Percentiles rank a stretch among this genome's conserved stretches.
phyloP scores from a whole-genome alignment of 116 monocot genomes.

The Posidonia oceanica region DNA sequence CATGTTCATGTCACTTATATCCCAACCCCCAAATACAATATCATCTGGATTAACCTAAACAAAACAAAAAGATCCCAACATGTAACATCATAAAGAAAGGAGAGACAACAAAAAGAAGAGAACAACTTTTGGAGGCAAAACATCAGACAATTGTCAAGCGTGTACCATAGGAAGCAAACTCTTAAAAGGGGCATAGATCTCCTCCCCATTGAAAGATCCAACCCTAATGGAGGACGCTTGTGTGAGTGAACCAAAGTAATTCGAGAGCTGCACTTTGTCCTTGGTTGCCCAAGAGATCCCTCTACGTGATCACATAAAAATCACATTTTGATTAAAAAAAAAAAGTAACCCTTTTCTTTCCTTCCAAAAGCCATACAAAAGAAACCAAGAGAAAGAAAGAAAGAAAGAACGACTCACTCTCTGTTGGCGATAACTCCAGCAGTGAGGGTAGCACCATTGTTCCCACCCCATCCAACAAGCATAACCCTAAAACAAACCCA shows the following conservation, averaged over 20 bases:
- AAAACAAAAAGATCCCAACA: not conserved
- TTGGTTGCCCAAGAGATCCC: slow-evolving; percentile 97
- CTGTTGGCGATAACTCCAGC: slow-evolving; percentile 96
- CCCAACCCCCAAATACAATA: slow-evolving; percentile 93
- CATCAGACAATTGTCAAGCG: not conserved
- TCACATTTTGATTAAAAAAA: not conserved
- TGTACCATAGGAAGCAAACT: slow-evolving; percentile 87
- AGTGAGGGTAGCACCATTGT: slow-evolving; percentile 93
- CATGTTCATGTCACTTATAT: slow-evolving; percentile 87
- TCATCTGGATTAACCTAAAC: slow-evolving; percentile 89
- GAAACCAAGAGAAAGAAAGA: slow-evolving; percentile 2
- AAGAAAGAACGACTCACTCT: slow-evolving; percentile 37
- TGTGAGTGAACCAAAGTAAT: slow-evolving; percentile 93
- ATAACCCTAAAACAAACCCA: slow-evolving; percentile 43
- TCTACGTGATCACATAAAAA: slow-evolving; percentile 17
- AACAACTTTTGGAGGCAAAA: not conserved
- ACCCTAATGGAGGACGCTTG: slow-evolving; percentile 85
- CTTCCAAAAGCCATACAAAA: not conserved
- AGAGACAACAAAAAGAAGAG: not conserved
- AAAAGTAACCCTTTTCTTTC: not conserved
- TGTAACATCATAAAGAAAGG: not conserved
- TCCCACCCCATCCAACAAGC: slow-evolving; percentile 99
- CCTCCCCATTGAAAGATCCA: slow-evolving; percentile 94
- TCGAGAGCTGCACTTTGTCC: slow-evolving; percentile 89
- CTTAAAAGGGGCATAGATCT: slow-evolving; percentile 96